Base-by-base conservation (phyloP, 2,329 filamentous ascomycete species). In the Ceratocystis eucalypticola region DNA sequence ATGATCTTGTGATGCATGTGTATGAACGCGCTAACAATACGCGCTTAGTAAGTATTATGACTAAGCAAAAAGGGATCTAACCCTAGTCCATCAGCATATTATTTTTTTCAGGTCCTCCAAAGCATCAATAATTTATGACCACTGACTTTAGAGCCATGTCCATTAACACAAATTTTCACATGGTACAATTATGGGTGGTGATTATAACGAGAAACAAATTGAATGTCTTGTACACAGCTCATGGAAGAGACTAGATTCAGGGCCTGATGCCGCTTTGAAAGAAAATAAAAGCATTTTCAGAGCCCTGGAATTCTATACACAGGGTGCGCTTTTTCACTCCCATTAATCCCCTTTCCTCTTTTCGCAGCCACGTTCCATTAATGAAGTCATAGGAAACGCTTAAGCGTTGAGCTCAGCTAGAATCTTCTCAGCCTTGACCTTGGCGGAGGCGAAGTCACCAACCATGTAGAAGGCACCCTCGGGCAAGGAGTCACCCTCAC, bases 341-440 rank as follows among this genome's bases (percentile, higher is more conserved):
- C 53, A 62, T 61, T 65, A 65, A 68, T 65, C 66, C 37, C 55
- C 66, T 64, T 61, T 68, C 50, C 25, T 65, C 66, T 67, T 67
- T 65, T 67, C 62, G 61, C 66, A 37, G 50, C 62, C 57, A 66
- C 57, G 46, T 61, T 50, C 57, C 44, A 46, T 57, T 46, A 22
- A 10, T 37, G 30, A 46, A 62, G 20, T 44, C 30, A 30, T 62
- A 25, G 62, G 62, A 30, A 70, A 69, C 71, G 70, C 73, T 78
- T 80, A 80, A 67, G 67, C 67, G 74, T 80, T 80, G 74, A 97
- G 84, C 74, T 97, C 94, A 74, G 94, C 92, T 77, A 99, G 82
- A 84, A 99, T 97, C 91, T 97, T 96, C 87, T 96, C 92, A 83
- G 93, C 94, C 91, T 99, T 99, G 76, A 84, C 86, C 77, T 89